Conservation (phyloP, 768 basidiomycete species). For the Collybia sordida region DNA sequence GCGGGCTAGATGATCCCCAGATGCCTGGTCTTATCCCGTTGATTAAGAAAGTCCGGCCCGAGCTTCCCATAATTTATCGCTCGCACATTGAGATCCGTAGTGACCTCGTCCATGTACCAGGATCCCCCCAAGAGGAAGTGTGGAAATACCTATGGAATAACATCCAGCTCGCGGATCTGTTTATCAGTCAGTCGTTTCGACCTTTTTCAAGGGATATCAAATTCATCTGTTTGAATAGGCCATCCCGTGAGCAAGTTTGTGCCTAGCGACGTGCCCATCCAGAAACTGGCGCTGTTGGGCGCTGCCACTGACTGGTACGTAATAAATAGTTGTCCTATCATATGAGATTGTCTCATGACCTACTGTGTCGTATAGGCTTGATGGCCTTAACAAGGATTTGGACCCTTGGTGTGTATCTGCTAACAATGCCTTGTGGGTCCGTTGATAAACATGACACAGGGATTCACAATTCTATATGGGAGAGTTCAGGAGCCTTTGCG, state of each 20-base stretch:
- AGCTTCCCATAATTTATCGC: conserved; percentile 87
- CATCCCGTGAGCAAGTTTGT: conserved; percentile 96
- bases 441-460: conserved; percentile 27
- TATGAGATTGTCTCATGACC: conserved; percentile 1
- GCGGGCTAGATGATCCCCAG: conserved; percentile 70
- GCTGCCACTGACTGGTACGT: conserved; percentile 84
- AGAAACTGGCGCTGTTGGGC: conserved; percentile 72
- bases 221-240: conserved; percentile 27
- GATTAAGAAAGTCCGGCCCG: conserved; percentile 82
- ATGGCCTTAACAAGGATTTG: conserved; percentile 93
- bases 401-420: conserved; percentile 44
- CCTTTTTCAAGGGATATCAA: not conserved
- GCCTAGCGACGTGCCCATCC: conserved; percentile 75
- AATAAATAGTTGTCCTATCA: not conserved
- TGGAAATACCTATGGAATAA: conserved; percentile 97
- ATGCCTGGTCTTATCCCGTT: conserved; percentile 94
- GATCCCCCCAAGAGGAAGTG: conserved; percentile 86
- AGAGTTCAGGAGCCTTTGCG: conserved; percentile 77
- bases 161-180: conserved; percentile 86
- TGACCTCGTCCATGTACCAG: conserved; percentile 78
- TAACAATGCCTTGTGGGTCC: not conserved
- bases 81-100: conserved; percentile 95
- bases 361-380: conserved; percentile 54
- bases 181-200: conserved; percentile 61
- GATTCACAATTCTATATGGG: conserved; percentile 89